phyloP scores from a whole-genome alignment of 768 basidiomycete species.

The Suillus variegatus region DNA sequence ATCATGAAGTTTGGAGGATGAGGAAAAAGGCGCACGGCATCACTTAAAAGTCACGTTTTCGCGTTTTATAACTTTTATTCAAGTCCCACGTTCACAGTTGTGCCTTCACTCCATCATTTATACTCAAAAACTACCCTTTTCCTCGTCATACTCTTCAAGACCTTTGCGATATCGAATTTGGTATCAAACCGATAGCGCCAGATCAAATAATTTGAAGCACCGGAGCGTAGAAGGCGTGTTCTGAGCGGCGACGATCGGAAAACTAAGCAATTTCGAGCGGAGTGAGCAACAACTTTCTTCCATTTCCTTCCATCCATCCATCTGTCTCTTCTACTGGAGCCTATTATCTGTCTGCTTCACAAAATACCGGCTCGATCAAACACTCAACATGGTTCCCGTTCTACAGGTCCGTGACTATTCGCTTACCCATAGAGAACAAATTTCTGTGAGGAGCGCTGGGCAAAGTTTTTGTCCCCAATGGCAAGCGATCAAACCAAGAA shows the following conservation, averaged over 20 bases:
- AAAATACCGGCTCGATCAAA: constrained; percentile 10
- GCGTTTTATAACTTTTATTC: constrained; percentile 13
- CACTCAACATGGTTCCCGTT: constrained; percentile 21
- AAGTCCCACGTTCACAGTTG: constrained; percentile 35
- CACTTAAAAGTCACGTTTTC: constrained; percentile 5
- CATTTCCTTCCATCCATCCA: constrained; percentile 5
- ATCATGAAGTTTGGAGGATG: constrained; percentile 12
- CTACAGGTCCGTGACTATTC: constrained; percentile 28
- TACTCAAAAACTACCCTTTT: constrained; percentile 13
- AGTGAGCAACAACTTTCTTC: constrained; percentile 28
- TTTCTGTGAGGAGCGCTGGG: constrained; percentile 23
- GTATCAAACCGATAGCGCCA: constrained; percentile 14
- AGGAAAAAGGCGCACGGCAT: constrained; percentile 23
- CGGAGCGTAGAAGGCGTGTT: constrained; percentile 23
- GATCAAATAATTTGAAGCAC: constrained; percentile 12
- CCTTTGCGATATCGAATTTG: constrained; percentile 7
- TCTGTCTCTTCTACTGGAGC: constrained; percentile 7
- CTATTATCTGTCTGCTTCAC: constrained; percentile 3
- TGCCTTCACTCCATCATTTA: constrained; percentile 24
- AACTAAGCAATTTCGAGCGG: constrained; percentile 38
- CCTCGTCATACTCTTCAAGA: constrained; percentile 8
- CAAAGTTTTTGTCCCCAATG: constrained; percentile 31
- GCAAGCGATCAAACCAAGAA: constrained; percentile 35
- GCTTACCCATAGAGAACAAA: constrained; percentile 33
- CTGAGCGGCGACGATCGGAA: constrained; percentile 41